A percentile compares a stretch with the other conserved stretches of the same genome.
Conservation (phyloP, 805 yeast genomes). For the Zygotorulaspora sp. region DNA sequence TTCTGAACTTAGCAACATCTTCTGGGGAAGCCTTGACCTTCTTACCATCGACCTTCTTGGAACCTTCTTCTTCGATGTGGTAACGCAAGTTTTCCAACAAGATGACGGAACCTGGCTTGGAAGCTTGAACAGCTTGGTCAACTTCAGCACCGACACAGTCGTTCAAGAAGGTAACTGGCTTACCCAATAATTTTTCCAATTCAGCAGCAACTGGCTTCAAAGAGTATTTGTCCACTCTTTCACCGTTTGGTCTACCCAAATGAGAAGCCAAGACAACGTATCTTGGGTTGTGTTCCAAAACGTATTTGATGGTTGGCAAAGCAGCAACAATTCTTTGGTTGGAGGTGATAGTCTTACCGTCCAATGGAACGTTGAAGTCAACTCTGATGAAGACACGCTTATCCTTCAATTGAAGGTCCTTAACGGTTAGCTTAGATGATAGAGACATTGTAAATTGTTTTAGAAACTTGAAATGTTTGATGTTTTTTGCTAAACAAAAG, state of each 20-base stretch:
- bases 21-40: conserved; percentile 89
- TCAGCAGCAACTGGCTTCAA: conserved; percentile 91
- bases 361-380: conserved; percentile 92
- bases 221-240: conserved; percentile 77
- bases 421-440: conserved; percentile 87
- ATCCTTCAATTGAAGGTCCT: conserved; percentile 78
- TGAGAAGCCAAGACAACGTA: conserved; percentile 92
- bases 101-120: conserved; percentile 76
- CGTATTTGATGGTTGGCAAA: conserved; percentile 95
- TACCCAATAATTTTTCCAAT: conserved; percentile 69
- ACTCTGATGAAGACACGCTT: conserved; percentile 99
- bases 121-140: conserved; percentile 68
- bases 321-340: conserved; percentile 99
- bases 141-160: conserved; percentile 95
- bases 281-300: conserved; percentile 85
- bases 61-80: conserved; percentile 98
- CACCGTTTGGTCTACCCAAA: conserved; percentile 99
- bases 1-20: conserved; percentile 82
- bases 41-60: conserved; percentile 84
- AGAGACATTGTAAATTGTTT: conserved; percentile 64
- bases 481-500: conserved; percentile 9
- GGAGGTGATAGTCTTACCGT: conserved; percentile 95
- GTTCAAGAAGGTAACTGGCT: conserved; percentile 71
- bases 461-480: conserved; percentile 6
- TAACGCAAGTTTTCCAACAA: conserved; percentile 94